A percentile compares a stretch with the other conserved stretches of the same genome.
phyloP scores from a whole-genome alignment of 805 yeast species.

The Candida vartiovaarae region DNA sequence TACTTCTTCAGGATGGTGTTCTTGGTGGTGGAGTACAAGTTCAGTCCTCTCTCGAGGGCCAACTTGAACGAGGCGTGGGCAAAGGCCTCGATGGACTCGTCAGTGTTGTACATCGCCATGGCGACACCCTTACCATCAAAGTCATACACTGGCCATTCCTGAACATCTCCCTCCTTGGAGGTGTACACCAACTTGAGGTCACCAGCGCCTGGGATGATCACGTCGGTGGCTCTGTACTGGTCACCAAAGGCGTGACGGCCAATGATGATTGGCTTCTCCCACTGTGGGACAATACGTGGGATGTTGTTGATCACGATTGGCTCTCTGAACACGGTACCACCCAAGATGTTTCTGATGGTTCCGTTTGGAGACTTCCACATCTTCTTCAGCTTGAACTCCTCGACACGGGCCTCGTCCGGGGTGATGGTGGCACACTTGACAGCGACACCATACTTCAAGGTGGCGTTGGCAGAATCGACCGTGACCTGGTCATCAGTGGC shows the following conservation, averaged over 20 bases:
- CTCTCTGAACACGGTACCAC: conserved; percentile 96
- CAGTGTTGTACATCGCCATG: conserved; percentile 93
- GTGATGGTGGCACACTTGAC: conserved; percentile 98
- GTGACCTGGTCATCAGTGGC: conserved; percentile 85
- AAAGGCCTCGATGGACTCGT: conserved; percentile 81
- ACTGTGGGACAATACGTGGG: conserved; percentile 82
- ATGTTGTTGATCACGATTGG: conserved; percentile 87
- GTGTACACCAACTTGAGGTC: conserved; percentile 69
- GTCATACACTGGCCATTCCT: conserved; percentile 57
- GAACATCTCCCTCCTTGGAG: conserved; percentile 47
- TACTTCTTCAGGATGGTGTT: conserved; percentile 91
- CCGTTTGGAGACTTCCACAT: conserved; percentile 99
- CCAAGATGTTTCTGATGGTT: conserved; percentile 89
- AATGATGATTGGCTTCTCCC: conserved; percentile 94
- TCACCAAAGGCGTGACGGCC: conserved; percentile 98
- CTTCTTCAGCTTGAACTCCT: conserved; percentile 83
- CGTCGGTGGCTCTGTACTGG: conserved; percentile 90
- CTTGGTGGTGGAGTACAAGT: conserved; percentile 83
- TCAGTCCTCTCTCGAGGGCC: conserved; percentile 73
- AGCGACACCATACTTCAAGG: conserved; percentile 82
- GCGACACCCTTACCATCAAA: conserved; percentile 70
- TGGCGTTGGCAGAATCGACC: conserved; percentile 83
- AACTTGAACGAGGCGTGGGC: conserved; percentile 90
- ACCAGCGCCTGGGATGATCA: conserved; percentile 75
- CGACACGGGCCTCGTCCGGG: conserved; percentile 94